phyloP scores from a whole-genome alignment of 495 filamentous ascomycete genomes.

The Penicillium daleae region DNA sequence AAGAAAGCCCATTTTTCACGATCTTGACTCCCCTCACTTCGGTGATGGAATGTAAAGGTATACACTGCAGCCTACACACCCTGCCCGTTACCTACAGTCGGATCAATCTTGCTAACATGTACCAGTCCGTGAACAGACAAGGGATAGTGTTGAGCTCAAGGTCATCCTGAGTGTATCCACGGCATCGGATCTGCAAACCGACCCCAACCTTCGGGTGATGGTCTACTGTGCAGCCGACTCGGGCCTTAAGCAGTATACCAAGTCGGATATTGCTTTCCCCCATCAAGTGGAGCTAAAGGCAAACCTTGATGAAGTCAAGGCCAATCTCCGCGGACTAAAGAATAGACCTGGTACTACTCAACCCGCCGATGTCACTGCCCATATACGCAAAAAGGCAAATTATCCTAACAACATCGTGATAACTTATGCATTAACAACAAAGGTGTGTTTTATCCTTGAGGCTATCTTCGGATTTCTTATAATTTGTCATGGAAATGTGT shows the following conservation, averaged over 20 bases:
- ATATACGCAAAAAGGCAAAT: constrained; percentile 66
- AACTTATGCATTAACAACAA: constrained; percentile 89
- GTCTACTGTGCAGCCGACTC: constrained; percentile 74
- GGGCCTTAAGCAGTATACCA: constrained; percentile 57
- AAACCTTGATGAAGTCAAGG: constrained; percentile 83
- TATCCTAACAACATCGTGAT: constrained; percentile 79
- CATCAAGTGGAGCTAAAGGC: constrained; percentile 90
- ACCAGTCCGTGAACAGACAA: constrained; percentile 54
- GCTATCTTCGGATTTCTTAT: background rate
- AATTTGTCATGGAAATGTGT: background rate
- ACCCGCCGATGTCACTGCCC: constrained; percentile 85
- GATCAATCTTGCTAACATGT: constrained; percentile 17
- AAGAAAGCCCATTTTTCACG: constrained; percentile 77
- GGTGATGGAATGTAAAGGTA: constrained; percentile 71
- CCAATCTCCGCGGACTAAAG: constrained; percentile 89
- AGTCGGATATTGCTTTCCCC: constrained; percentile 81
- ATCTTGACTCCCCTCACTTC: constrained; percentile 62
- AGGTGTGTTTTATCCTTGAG: constrained; percentile 53
- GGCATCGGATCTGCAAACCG: constrained; percentile 52
- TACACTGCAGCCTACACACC: constrained; percentile 21
- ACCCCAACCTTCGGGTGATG: constrained; percentile 68
- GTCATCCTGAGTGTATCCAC: constrained; percentile 55
- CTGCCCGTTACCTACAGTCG: background rate
- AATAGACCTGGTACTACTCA: constrained; percentile 93
- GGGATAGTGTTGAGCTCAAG: constrained; percentile 54